Evolutionary conservation across 306 rosid genomes (phyloP).

Genomic region (Hippophae gyantsensis): DNA sequence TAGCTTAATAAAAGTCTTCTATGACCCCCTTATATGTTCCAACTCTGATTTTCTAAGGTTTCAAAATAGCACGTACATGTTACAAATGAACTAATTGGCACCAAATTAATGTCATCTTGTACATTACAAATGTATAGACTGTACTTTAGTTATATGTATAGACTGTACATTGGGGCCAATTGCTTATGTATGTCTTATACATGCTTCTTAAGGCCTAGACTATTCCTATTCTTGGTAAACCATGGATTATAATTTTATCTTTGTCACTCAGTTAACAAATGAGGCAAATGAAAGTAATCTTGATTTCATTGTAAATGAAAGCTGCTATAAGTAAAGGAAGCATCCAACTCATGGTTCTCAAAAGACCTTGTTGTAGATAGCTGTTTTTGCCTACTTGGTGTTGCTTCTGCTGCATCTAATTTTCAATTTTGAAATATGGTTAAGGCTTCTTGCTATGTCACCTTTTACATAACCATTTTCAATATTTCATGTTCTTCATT

Average conservation of each 20-base stretch:
- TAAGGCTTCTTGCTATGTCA: background rate
- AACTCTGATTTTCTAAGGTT: slow-evolving; percentile 6
- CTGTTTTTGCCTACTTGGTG: background rate
- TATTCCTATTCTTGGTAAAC: too few relatives aligned
- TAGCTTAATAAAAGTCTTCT: slow-evolving; percentile 26
- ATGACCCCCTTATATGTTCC: background rate
- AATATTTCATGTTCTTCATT: background rate
- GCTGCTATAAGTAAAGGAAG: background rate
- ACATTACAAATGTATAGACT: too few relatives aligned
- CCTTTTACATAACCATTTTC: background rate
- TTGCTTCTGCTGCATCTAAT: background rate
- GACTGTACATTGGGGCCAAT: too few relatives aligned
- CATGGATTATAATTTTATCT: too few relatives aligned
- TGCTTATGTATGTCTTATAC: too few relatives aligned
- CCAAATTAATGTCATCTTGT: too few relatives aligned
- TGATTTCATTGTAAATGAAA: background rate
- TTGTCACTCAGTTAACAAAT: too few relatives aligned
- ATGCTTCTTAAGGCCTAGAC: too few relatives aligned
- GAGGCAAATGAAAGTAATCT: too few relatives aligned
- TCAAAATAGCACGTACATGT: too few relatives aligned
- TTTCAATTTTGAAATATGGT: background rate
- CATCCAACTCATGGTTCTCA: background rate
- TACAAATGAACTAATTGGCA: too few relatives aligned
- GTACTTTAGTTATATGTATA: too few relatives aligned
- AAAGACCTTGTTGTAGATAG: background rate